Evolutionary conservation across 139 green algal genomes (phyloP).

Genomic region (Monoraphidium neglectum): DNA sequence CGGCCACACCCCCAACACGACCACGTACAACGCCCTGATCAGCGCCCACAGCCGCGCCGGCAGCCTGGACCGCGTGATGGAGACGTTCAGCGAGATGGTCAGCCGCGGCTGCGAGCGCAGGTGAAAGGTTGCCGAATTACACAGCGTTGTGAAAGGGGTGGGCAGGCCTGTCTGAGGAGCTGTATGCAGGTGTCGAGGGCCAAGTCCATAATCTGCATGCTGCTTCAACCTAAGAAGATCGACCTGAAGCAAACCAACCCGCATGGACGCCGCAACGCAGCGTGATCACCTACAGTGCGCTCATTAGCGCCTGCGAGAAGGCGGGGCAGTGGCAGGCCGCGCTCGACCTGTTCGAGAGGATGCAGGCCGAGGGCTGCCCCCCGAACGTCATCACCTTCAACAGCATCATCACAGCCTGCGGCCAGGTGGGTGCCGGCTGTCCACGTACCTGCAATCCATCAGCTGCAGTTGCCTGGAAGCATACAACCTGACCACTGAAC

Average conservation of each 20-base stretch:
- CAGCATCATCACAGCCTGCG: constrained; percentile 57
- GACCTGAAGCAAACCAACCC: no score
- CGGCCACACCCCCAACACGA: constrained; percentile 68
- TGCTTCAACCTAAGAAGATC: no score
- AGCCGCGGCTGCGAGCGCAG: constrained; percentile 33
- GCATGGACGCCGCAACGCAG: constrained; percentile 4
- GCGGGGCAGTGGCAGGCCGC: constrained; percentile 78
- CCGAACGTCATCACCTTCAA: constrained; percentile 61
- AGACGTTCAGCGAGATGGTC: constrained; percentile 67
- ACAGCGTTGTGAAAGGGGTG: no score
- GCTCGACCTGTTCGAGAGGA: constrained; percentile 76
- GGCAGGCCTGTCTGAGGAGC: no score
- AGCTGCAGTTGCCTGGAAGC: no score
- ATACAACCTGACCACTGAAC: no score
- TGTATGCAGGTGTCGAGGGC: no score
- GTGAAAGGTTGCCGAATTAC: no score
- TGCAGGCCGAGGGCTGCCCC: constrained; percentile 63
- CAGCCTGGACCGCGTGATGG: constrained; percentile 40
- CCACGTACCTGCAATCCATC: neutral
- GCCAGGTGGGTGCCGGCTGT: constrained; percentile 18
- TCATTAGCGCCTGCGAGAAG: constrained; percentile 72
- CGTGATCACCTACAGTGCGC: constrained; percentile 77
- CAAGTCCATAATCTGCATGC: no score
- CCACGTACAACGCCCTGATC: constrained; percentile 84
- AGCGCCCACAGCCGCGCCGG: constrained; percentile 67